Conservation (phyloP, 768 basidiomycete species). For the Kwoniella dendrophila region DNA sequence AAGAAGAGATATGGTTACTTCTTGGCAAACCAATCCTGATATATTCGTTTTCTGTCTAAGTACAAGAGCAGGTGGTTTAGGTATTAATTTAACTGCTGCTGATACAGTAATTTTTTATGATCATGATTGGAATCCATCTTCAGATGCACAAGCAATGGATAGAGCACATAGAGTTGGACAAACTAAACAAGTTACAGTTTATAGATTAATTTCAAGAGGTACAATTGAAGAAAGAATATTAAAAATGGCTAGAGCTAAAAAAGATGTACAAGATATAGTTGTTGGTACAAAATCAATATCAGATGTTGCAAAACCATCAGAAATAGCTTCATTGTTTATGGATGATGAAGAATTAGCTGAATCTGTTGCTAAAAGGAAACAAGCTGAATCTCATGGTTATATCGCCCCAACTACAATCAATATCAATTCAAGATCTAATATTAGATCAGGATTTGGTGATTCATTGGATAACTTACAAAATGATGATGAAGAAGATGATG, state of each 20-base stretch:
- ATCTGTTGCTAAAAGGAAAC: conserved; percentile 52
- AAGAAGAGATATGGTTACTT: conserved; percentile 96
- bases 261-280: conserved; percentile 99
- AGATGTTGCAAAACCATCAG: conserved; percentile 89
- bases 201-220: conserved; percentile 76
- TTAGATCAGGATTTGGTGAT: conserved; percentile 35
- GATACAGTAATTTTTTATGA: conserved; percentile 94
- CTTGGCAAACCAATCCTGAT: conserved; percentile 94
- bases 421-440: conserved; percentile 32
- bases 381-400: conserved; percentile 52
- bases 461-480: conserved; percentile 20
- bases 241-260: conserved; percentile 92
- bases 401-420: conserved; percentile 42
- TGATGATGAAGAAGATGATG: conserved; percentile 52
- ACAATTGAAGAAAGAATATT: conserved; percentile 84
- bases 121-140: conserved; percentile 95
- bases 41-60: conserved; percentile 88
- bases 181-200: conserved; percentile 95
- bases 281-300: conserved; percentile 95
- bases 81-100: conserved; percentile 61
- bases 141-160: conserved; percentile 98
- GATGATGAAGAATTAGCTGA: conserved; percentile 82
- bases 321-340: conserved; percentile 90
- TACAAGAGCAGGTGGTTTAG: conserved; percentile 88
- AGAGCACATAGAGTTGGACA: conserved; percentile 95